Percentiles rank a stretch among this genome's conserved stretches.
phyloP scores from a whole-genome alignment of 371 early-diverging fungal genomes.

The Mortierella sp. region DNA sequence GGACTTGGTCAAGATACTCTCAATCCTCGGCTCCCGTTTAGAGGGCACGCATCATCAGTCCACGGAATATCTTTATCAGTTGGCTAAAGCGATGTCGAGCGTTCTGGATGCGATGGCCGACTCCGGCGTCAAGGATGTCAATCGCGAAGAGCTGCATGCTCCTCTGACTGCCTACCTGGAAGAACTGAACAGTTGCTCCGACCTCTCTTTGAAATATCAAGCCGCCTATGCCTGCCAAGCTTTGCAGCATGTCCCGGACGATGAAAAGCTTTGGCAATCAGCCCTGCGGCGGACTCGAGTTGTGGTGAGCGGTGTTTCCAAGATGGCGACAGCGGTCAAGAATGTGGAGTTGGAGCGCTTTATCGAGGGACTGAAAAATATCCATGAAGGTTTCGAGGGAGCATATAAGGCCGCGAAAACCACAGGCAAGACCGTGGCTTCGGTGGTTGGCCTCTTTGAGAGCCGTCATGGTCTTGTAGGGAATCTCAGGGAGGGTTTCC shows the following conservation, averaged over 20 bases:
- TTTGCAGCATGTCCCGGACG: background rate
- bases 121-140: background rate
- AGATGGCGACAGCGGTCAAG: conserved; percentile 2
- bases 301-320: background rate
- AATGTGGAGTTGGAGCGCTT: background rate
- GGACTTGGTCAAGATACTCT: conserved; percentile 5
- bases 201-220: conserved; percentile 7
- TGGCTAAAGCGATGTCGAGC: background rate
- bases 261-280: conserved; percentile 2
- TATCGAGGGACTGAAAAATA: background rate
- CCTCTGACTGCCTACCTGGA: background rate
- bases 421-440: too few species aligned
- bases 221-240: conserved; percentile 11
- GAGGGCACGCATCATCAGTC: conserved; percentile 4
- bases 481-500: too few species aligned
- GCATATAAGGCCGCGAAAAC: too few species aligned
- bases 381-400: too few species aligned
- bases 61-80: background rate
- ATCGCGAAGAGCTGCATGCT: background rate
- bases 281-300: background rate
- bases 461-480: too few species aligned
- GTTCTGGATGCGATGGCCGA: conserved; percentile 13
- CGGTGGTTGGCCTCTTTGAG: too few species aligned
- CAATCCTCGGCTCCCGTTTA: background rate
- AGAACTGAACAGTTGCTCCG: background rate